These are phyloP conservation scores for Stephanodiscus triporus DNA, from an alignment of 108 stramenopile genomes.

Conservation along the genomic window DNA sequence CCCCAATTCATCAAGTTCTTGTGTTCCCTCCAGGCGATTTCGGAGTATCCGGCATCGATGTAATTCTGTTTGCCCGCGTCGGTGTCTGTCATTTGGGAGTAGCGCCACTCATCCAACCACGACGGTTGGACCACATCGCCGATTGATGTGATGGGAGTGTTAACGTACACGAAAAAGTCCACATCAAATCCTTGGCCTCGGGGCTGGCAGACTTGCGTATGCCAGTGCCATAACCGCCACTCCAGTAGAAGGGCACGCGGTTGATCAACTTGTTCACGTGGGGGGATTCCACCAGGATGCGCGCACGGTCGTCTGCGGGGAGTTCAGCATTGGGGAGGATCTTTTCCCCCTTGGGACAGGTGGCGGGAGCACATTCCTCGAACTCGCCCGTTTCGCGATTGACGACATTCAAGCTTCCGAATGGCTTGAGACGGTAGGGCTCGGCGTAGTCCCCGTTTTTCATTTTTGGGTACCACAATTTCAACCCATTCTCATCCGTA, in stretches of 20 bases:
- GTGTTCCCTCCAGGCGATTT: constrained; percentile 31
- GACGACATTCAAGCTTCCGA: constrained; percentile 41
- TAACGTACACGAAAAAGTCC: constrained; percentile 53
- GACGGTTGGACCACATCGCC: constrained; percentile 45
- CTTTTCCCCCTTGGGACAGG: constrained; percentile 41
- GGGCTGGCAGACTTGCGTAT: constrained; percentile 42
- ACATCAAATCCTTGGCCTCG: constrained; percentile 44
- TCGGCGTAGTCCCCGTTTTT: constrained; percentile 47
- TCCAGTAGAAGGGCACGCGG: constrained; percentile 55
- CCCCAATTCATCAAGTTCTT: constrained; percentile 25
- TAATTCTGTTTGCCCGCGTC: constrained; percentile 15
- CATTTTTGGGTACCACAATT: constrained; percentile 35
- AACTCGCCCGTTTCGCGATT: constrained; percentile 35
- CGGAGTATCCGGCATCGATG: constrained; percentile 25
- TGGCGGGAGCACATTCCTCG: constrained; percentile 31
- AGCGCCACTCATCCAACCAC: constrained; percentile 49
- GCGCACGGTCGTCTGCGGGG: constrained; percentile 36
- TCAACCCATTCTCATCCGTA: constrained; percentile 25
- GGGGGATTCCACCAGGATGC: constrained; percentile 39
- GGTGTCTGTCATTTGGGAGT: constrained; percentile 19
- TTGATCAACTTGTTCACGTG: constrained; percentile 42
- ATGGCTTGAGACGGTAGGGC: constrained; percentile 40
- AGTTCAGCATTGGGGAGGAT: constrained; percentile 18
- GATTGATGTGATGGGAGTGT: constrained; percentile 41
- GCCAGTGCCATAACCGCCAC: constrained; percentile 44